Percentiles rank a stretch among this genome's conserved stretches.
These are phyloP conservation scores for Cystobasidium pallidum DNA, from an alignment of 1,284 basidiomycete genomes.

Conservation along the genomic window DNA sequence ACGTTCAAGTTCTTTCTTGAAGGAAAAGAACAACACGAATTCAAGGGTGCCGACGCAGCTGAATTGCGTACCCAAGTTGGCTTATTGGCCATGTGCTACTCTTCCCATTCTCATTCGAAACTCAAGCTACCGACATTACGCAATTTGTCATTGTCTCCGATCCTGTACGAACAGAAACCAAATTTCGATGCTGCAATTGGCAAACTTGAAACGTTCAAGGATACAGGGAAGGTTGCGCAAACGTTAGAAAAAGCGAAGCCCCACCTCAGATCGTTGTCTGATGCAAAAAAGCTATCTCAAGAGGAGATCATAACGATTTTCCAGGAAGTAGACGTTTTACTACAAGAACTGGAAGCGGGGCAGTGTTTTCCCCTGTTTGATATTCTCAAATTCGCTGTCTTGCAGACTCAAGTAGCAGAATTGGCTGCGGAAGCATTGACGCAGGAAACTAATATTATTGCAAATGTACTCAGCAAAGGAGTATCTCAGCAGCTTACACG, in stretches of 20 bases:
- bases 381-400: constrained; percentile 49
- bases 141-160: constrained; percentile 43
- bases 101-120: constrained; percentile 51
- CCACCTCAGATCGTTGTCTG: constrained; percentile 42
- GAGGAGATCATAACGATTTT: constrained; percentile 14
- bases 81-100: constrained; percentile 52
- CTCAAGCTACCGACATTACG: constrained; percentile 48
- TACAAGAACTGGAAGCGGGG: constrained; percentile 23
- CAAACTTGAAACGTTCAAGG: constrained; percentile 44
- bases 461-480: constrained; percentile 36
- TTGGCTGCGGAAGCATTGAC: constrained; percentile 32
- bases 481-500: constrained; percentile 25
- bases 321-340: constrained; percentile 38
- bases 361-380: constrained; percentile 53
- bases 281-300: constrained; percentile 42
- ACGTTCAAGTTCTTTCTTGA: constrained; percentile 54
- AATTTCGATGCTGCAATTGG: constrained; percentile 46
- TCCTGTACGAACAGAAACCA: constrained; percentile 48
- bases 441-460: constrained; percentile 18
- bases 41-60: constrained; percentile 53
- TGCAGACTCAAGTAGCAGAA: constrained; percentile 44
- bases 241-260: constrained; percentile 30
- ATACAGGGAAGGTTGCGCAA: neutral
- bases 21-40: constrained; percentile 50
- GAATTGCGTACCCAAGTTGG: constrained; percentile 54